phyloP scores from a whole-genome alignment of 352 stramenopile genomes.

The Phytophthora hibernalis region DNA sequence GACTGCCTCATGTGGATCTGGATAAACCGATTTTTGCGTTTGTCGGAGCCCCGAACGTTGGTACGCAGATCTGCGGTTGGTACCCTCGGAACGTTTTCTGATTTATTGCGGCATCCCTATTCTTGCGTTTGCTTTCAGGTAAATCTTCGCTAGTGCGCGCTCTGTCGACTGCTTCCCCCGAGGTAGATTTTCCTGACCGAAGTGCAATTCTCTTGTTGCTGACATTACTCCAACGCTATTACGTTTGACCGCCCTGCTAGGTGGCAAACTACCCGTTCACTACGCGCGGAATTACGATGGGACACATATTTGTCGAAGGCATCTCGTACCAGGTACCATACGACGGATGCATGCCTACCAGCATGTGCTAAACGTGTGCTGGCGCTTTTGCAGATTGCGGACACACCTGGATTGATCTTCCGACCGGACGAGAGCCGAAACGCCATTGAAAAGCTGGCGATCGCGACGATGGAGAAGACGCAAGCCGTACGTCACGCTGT shows the following conservation, averaged over 20 bases:
- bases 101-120: neutral
- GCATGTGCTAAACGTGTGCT: slow-evolving; percentile 5
- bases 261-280: slow-evolving; percentile 91
- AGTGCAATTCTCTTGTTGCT: neutral
- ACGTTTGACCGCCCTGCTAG: slow-evolving; percentile 35
- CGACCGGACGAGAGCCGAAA: slow-evolving; percentile 71
- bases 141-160: slow-evolving; percentile 86
- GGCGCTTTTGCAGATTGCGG: slow-evolving; percentile 71
- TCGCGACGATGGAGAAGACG: slow-evolving; percentile 83
- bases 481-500: slow-evolving; percentile 49
- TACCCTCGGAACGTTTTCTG: neutral
- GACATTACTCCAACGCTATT: slow-evolving; percentile 2
- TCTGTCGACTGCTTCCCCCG: slow-evolving; percentile 81
- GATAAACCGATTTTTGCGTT: slow-evolving; percentile 88
- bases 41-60: slow-evolving; percentile 85
- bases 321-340: slow-evolving; percentile 75
- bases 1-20: slow-evolving; percentile 79
- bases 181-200: slow-evolving; percentile 45
- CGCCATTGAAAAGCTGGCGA: slow-evolving; percentile 74
- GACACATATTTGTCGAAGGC: slow-evolving; percentile 86
- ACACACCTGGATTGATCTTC: slow-evolving; percentile 79
- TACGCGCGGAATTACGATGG: slow-evolving; percentile 88
- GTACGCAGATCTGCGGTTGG: slow-evolving; percentile 36
- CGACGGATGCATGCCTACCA: neutral
- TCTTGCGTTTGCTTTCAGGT: slow-evolving; percentile 40